Conservation (phyloP, 192 early-diverging fungal species). For the Linnemannia exigua region DNA sequence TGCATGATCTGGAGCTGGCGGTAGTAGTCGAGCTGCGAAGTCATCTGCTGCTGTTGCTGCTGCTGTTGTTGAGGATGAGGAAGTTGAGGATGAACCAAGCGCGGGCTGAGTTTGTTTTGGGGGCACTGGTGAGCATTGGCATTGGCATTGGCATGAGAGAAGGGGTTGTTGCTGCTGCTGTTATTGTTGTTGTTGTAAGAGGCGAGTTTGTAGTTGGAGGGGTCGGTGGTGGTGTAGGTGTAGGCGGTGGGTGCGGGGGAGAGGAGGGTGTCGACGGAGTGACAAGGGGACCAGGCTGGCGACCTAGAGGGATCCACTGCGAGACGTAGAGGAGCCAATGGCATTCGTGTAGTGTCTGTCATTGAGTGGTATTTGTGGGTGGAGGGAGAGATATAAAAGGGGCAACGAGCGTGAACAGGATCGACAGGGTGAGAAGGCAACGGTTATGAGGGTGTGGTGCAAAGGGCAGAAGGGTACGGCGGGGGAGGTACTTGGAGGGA, state of each 20-base stretch:
- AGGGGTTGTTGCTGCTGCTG: neutral
- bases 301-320: neutral
- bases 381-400: neutral
- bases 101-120: neutral
- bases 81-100: slow-evolving; percentile 1
- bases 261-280: neutral
- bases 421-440: neutral
- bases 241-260: neutral
- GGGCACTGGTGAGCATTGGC: slow-evolving; percentile 5
- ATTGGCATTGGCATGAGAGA: too few species aligned
- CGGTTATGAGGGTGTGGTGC: neutral
- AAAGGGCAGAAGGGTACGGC: neutral
- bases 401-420: neutral
- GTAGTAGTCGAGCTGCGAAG: slow-evolving; percentile 40
- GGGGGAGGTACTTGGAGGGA: neutral
- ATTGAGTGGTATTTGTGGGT: neutral
- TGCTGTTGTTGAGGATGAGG: slow-evolving; percentile 22
- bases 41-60: slow-evolving; percentile 29
- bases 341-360: neutral
- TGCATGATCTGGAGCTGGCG: slow-evolving; percentile 53
- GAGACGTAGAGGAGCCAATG: neutral
- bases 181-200: neutral
- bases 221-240: neutral
- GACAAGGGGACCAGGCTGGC: neutral
- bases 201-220: neutral